phyloP scores from a whole-genome alignment of 139 green algal genomes.

The Edaphochlamys debaryana region DNA sequence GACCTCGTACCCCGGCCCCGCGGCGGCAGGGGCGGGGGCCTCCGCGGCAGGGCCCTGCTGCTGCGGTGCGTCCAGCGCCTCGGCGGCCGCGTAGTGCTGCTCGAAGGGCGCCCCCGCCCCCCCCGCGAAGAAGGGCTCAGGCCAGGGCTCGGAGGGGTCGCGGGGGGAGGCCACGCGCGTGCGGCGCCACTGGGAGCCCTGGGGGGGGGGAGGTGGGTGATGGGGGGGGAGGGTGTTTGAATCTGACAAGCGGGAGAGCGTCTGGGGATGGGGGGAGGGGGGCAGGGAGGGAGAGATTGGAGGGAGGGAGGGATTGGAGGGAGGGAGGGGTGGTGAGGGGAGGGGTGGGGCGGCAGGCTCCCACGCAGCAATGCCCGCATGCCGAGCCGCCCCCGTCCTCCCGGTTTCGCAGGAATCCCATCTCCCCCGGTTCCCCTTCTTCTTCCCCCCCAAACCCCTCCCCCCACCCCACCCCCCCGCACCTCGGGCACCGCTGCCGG shows the following conservation, averaged over 20 bases:
- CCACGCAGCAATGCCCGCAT: no score
- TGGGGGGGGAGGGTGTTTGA: background rate
- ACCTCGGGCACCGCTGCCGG: constrained; percentile 49
- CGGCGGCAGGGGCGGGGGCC: no score
- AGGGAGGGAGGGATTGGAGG: background rate
- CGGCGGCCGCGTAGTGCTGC: background rate
- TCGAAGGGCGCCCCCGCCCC: background rate
- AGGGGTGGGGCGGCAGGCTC: no score
- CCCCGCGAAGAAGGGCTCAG: background rate
- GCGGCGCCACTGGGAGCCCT: constrained; percentile 53
- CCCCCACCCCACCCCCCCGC: background rate
- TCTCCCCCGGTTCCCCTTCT: background rate
- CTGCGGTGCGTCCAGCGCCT: background rate
- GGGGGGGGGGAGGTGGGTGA: background rate
- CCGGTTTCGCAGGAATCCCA: no score
- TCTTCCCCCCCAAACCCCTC: no score
- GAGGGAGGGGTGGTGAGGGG: background rate
- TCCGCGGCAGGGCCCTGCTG: background rate
- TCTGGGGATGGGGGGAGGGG: background rate
- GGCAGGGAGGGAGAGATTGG: background rate
- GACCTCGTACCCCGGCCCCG: constrained; percentile 5
- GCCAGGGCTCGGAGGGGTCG: constrained; percentile 22
- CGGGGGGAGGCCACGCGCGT: constrained; percentile 20
- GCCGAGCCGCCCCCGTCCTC: no score
- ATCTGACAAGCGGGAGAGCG: background rate